A percentile compares a stretch with the other conserved stretches of the same genome.
phyloP scores from a whole-genome alignment of 1,139 yeast genomes.

The Magnusiomyces starmeri region DNA sequence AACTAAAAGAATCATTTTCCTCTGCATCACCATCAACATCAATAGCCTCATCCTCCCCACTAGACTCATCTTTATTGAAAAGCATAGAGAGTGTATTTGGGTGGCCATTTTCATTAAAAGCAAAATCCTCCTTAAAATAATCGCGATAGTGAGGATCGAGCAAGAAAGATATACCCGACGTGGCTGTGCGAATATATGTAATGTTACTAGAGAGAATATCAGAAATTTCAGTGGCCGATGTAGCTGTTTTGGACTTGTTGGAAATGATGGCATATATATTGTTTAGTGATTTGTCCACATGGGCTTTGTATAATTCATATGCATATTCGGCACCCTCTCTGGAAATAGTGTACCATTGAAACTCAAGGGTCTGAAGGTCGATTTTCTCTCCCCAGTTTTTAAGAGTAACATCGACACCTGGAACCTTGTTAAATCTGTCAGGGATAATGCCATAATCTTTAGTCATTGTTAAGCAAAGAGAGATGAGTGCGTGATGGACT shows the following conservation, averaged over 20 bases:
- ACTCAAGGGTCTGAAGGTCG: conserved; percentile 38
- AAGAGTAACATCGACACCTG: conserved; percentile 16
- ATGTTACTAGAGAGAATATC: conserved; percentile 45
- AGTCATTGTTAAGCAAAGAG: conserved; percentile 44
- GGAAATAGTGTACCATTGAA: conserved; percentile 72
- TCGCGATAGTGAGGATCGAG: conserved; percentile 54
- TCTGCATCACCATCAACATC: conserved; percentile 12
- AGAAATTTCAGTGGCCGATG: conserved; percentile 26
- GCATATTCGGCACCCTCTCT: conserved; percentile 55
- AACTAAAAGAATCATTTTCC: conserved; percentile 9
- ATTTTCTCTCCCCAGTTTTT: conserved; percentile 31
- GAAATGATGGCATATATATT: conserved; percentile 24
- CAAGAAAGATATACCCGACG: conserved; percentile 70
- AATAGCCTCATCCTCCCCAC: conserved; percentile 15
- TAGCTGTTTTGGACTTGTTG: conserved; percentile 14
- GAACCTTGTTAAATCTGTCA: conserved; percentile 33
- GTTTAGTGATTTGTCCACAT: conserved; percentile 34
- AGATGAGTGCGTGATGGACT: conserved; percentile 59
- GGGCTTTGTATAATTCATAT: conserved; percentile 47
- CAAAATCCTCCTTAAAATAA: conserved; percentile 21
- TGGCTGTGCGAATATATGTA: conserved; percentile 49
- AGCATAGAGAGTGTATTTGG: neutral
- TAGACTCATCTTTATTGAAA: conserved; percentile 4
- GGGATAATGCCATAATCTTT: conserved; percentile 23
- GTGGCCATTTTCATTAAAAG: conserved; percentile 6